phyloP scores from a whole-genome alignment of 495 filamentous ascomycete genomes.

The Podospora conica region DNA sequence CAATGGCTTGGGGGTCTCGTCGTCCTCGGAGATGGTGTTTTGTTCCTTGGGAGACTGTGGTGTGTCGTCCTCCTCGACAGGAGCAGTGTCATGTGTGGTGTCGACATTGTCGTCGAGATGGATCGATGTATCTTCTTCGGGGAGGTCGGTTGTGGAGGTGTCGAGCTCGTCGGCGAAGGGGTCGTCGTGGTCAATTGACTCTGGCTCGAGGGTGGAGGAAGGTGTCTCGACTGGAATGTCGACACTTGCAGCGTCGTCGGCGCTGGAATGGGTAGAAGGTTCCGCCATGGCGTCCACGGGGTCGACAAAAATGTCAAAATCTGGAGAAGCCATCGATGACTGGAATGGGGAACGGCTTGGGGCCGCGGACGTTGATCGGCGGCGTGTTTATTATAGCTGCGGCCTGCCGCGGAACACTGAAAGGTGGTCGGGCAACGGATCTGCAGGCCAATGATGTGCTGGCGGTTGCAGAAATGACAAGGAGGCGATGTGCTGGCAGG shows the following conservation, averaged over 20 bases:
- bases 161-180: background rate
- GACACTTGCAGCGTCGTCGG: slow-evolving; percentile 9
- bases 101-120: background rate
- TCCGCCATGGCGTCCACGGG: slow-evolving; percentile 27
- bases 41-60: background rate
- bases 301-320: slow-evolving; percentile 40
- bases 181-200: background rate
- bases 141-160: background rate
- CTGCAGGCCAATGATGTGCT: slow-evolving; percentile 12
- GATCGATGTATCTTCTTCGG: background rate
- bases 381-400: slow-evolving; percentile 14
- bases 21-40: background rate
- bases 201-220: background rate
- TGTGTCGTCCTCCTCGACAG: background rate
- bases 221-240: slow-evolving; percentile 7
- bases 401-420: background rate
- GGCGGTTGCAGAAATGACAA: slow-evolving; percentile 9
- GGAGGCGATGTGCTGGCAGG: slow-evolving; percentile 25
- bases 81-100: background rate
- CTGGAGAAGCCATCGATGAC: slow-evolving; percentile 8
- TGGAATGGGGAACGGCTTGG: background rate
- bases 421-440: slow-evolving; percentile 22
- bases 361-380: background rate
- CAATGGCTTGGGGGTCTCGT: background rate
- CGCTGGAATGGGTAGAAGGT: background rate